Base-by-base conservation (phyloP, 1,139 yeast species). In the Diutina siamensis region DNA sequence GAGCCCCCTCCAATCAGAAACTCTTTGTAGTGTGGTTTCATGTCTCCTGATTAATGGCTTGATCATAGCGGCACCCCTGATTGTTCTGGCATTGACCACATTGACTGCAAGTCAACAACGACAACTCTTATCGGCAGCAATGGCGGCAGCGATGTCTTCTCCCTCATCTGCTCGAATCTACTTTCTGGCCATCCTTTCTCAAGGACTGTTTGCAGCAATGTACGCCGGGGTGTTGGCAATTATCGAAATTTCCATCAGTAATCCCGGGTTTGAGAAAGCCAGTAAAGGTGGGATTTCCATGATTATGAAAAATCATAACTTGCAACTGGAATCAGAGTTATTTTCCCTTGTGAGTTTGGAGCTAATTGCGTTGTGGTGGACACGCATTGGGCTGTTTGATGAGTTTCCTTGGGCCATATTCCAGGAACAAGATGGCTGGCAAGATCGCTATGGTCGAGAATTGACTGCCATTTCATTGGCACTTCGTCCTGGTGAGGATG, bases 131-230 rank as follows among this genome's bases (percentile, higher is more conserved):
- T n/a, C 27, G 19, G 40, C 40, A 2, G 40, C 40, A 4, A 13
- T 35, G n/a, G 17, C 40, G 3, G 22, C 27, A 10, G 40, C 22
- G 19, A 13, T 15, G 12, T 17, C n/a, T 8, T 12, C 40, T 12
- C 17, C 22, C 10, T 15, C 40, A 10, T 13, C n/a, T 2, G 22
- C 40, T 9, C 12, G 18, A 4, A 15, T 35, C 4, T 19, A 20
- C 8, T 35, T 20, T n/a, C 40, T 21, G 22, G 40, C 27, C 3
- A 12, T 35, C 3, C 40, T 35, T 4, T 21, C 40, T 1, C 40
- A 13, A 22, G 40, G 28, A 1, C 40, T 35, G 40, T 35, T 19
- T n/a, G 40, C 20, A 15, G 40, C 40, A 12, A 35, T 35, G 40
- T 35, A 35, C 18, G 17, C 22, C 27, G 40, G 27, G 25, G 27